Percentiles rank a stretch among this genome's conserved stretches.
Conservation (phyloP, 768 basidiomycete genomes). For the Clavulina sp. region DNA sequence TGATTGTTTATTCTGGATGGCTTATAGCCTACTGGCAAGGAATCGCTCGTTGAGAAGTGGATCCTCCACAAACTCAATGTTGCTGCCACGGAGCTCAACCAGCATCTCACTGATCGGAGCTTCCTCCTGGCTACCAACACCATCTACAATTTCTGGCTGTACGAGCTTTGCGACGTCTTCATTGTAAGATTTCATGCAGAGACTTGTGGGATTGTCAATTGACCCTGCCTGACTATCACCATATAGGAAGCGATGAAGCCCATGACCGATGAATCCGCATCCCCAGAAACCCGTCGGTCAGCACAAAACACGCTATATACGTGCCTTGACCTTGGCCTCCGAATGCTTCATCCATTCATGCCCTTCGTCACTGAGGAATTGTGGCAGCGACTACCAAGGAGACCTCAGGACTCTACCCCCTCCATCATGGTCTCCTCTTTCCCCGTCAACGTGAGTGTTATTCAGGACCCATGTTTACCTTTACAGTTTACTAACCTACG, state of each 20-base stretch:
- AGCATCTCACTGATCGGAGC: conserved; percentile 56
- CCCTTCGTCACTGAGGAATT: conserved; percentile 97
- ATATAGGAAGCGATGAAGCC: conserved; percentile 94
- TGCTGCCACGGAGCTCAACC: conserved; percentile 62
- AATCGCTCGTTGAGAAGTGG: conserved; percentile 89
- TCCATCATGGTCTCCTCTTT: conserved; percentile 83
- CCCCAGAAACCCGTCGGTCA: conserved; percentile 45
- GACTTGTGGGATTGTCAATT: not conserved
- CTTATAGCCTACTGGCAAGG: conserved; percentile 75
- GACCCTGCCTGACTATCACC: conserved; percentile 1
- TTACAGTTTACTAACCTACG: not conserved
- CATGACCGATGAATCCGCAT: conserved; percentile 69
- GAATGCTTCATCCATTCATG: conserved; percentile 94
- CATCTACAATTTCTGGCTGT: conserved; percentile 90
- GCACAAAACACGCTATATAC: conserved; percentile 94
- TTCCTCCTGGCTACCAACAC: conserved; percentile 83
- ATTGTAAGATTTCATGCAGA: conserved; percentile 56
- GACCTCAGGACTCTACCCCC: conserved; percentile 61
- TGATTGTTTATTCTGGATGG: not conserved
- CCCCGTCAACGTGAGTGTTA: conserved; percentile 51
- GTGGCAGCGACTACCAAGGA: conserved; percentile 87
- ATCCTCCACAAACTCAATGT: conserved; percentile 84
- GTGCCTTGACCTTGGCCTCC: conserved; percentile 78
- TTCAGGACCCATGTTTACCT: not conserved
- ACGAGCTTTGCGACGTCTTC: conserved; percentile 98